These are phyloP conservation scores for Pichia sp. DNA, from an alignment of 1,139 yeast species.

Conservation along the genomic window DNA sequence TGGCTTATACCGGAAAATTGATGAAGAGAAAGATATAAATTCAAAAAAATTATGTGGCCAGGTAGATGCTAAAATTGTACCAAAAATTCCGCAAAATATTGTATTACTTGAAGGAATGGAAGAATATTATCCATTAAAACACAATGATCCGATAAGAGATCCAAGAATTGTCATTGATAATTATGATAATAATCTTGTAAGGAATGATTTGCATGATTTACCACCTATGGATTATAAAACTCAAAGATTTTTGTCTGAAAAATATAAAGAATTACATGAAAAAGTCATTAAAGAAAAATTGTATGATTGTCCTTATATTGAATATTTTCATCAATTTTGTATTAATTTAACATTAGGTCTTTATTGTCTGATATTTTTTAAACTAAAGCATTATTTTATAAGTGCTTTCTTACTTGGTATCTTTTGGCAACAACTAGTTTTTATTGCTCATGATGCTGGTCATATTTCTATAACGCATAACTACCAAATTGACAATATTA, in stretches of 20 bases:
- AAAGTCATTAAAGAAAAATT: constrained; percentile 49
- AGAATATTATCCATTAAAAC: constrained; percentile 33
- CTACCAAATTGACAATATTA: constrained; percentile 67
- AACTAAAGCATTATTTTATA: constrained; percentile 38
- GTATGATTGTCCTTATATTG: constrained; percentile 68
- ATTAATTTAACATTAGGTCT: constrained; percentile 53
- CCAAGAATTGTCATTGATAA: constrained; percentile 49
- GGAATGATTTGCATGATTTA: constrained; percentile 44
- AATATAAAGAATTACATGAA: constrained; percentile 59
- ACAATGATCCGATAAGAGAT: constrained; percentile 39
- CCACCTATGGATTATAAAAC: constrained; percentile 67
- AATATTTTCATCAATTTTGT: constrained; percentile 58
- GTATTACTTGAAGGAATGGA: constrained; percentile 36
- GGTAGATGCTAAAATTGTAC: constrained; percentile 34
- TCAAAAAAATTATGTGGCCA: constrained; percentile 31
- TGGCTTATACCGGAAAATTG: constrained; percentile 41
- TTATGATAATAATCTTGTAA: constrained; percentile 52
- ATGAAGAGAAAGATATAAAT: constrained; percentile 10
- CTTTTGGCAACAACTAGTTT: constrained; percentile 88
- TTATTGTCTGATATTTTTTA: constrained; percentile 45
- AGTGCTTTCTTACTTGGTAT: constrained; percentile 67
- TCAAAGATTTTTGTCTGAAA: constrained; percentile 48
- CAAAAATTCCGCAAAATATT: constrained; percentile 46
- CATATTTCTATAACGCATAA: constrained; percentile 78
- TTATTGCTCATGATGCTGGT: constrained; percentile 87